Evolutionary conservation across 345 rosid species (phyloP).

Genomic region (Eucalyptus regnans): DNA sequence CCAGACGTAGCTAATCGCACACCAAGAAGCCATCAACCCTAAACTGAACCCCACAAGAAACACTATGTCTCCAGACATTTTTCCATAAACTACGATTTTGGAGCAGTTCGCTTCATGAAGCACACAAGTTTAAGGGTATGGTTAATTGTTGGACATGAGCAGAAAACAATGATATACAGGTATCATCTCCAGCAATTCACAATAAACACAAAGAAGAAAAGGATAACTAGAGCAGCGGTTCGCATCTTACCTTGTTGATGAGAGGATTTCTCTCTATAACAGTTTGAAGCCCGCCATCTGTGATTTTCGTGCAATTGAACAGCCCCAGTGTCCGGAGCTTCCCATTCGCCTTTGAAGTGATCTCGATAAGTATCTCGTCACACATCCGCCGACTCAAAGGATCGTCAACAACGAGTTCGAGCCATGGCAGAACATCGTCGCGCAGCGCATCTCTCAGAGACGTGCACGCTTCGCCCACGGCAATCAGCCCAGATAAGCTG

Average conservation of each 20-base stretch:
- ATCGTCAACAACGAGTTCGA: slow-evolving; percentile 24
- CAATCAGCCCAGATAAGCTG: slow-evolving; percentile 45
- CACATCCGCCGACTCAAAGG: slow-evolving; percentile 34
- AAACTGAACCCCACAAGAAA: background rate
- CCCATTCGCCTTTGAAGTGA: slow-evolving; percentile 41
- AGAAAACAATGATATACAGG: background rate
- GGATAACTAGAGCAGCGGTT: background rate
- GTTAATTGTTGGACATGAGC: background rate
- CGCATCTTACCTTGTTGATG: slow-evolving; percentile 35
- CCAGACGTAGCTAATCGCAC: background rate
- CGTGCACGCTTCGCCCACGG: slow-evolving; percentile 30
- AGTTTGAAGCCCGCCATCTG: slow-evolving; percentile 49
- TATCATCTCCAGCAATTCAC: background rate
- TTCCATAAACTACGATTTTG: background rate
- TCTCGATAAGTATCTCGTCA: slow-evolving; percentile 26
- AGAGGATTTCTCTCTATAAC: slow-evolving; percentile 42
- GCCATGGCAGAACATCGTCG: slow-evolving; percentile 42
- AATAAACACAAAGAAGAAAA: background rate
- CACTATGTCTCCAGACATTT: background rate
- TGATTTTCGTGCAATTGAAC: slow-evolving; percentile 28
- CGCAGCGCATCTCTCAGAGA: slow-evolving; percentile 37
- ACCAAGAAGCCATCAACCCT: background rate
- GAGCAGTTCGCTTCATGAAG: background rate
- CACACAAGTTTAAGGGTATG: background rate
- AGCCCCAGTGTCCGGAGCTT: slow-evolving; percentile 34